Conservation (phyloP, 2,329 filamentous ascomycete species). For the Sporothrix brunneoviolacea region DNA sequence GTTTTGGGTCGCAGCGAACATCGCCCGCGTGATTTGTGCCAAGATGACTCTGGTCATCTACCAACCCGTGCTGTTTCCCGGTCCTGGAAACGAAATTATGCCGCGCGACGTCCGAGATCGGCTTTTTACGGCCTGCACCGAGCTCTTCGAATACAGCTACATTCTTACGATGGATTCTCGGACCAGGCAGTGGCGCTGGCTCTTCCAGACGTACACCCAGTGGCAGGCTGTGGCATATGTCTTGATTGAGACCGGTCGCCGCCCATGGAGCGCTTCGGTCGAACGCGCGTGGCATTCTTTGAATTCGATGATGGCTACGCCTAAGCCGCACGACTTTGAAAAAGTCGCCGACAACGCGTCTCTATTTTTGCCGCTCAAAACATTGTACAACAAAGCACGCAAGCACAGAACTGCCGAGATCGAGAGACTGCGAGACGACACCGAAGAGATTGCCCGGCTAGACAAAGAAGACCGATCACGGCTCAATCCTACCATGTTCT, state of each 20-base stretch:
- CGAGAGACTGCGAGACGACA: constrained; percentile 39
- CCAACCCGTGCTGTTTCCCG: constrained; percentile 42
- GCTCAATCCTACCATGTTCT: constrained; percentile 39
- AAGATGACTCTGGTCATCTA: constrained; percentile 51
- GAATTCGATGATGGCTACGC: constrained; percentile 25
- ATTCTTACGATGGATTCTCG: constrained; percentile 44
- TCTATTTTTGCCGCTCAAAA: constrained; percentile 48
- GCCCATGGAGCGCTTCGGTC: constrained; percentile 30
- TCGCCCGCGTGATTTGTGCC: constrained; percentile 43
- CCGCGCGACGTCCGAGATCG: constrained; percentile 28
- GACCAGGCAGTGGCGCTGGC: constrained; percentile 49
- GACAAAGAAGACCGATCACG: constrained; percentile 43
- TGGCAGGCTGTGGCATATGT: constrained; percentile 54
- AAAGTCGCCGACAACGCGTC: constrained; percentile 40
- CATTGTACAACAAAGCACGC: constrained; percentile 46
- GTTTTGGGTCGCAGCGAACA: constrained; percentile 45
- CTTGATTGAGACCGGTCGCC: constrained; percentile 42
- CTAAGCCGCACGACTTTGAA: constrained; percentile 34
- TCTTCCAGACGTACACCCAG: constrained; percentile 53
- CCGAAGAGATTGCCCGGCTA: constrained; percentile 41
- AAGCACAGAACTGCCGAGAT: constrained; percentile 47
- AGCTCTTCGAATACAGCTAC: constrained; percentile 50
- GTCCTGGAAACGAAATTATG: constrained; percentile 26
- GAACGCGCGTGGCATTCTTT: constrained; percentile 25
- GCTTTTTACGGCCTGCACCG: constrained; percentile 44